These are phyloP conservation scores for Adansonia digitata DNA, from an alignment of 345 rosid genomes.

Conservation along the genomic window DNA sequence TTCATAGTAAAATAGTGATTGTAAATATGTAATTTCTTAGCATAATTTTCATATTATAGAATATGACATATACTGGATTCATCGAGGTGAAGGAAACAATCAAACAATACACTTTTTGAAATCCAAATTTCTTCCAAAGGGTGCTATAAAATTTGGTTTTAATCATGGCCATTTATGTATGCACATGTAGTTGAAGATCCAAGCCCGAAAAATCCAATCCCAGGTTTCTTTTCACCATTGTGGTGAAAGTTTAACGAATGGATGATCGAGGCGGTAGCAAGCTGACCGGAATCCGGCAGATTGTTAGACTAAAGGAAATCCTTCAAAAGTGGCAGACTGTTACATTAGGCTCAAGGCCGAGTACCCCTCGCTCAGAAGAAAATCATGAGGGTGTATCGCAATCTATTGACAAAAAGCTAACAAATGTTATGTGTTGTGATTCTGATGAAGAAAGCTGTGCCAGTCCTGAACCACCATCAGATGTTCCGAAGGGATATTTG, in stretches of 20 bases:
- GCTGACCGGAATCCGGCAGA: constrained; percentile 75
- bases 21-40: background rate
- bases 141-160: constrained; percentile 5
- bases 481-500: constrained; percentile 84
- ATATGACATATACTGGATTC: background rate
- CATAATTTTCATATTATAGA: background rate
- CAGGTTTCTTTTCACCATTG: constrained; percentile 19
- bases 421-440: constrained; percentile 40
- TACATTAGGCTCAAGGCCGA: constrained; percentile 42
- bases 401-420: constrained; percentile 47
- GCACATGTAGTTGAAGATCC: constrained; percentile 32
- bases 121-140: background rate
- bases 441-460: constrained; percentile 81
- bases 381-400: constrained; percentile 33
- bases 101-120: background rate
- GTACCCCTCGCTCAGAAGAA: constrained; percentile 11
- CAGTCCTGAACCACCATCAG: constrained; percentile 65
- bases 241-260: constrained; percentile 37
- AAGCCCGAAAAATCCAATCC: constrained; percentile 29
- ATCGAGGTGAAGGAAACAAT: background rate
- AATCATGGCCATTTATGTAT: background rate
- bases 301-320: constrained; percentile 74
- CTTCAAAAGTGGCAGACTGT: constrained; percentile 92
- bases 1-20: background rate
- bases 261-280: constrained; percentile 55